Evolutionary conservation across 2,329 filamentous ascomycete genomes (phyloP).

Genomic region (Aspergillus awamori): DNA sequence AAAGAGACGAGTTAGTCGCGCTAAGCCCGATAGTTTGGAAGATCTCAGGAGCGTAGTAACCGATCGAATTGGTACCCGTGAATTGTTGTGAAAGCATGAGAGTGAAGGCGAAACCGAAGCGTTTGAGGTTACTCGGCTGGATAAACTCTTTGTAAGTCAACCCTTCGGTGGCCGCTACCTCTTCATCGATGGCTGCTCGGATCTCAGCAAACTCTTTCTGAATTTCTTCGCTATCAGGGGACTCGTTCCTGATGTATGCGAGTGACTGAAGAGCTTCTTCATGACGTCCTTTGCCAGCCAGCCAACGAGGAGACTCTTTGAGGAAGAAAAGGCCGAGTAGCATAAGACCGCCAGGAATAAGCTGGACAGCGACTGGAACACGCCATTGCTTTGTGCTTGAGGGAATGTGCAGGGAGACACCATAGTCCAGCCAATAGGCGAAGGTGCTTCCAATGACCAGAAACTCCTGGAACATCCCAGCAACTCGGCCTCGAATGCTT

Average conservation of each 20-base stretch:
- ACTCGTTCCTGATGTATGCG: slow-evolving; percentile 41
- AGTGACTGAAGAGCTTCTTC: slow-evolving; percentile 47
- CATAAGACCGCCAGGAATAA: slow-evolving; percentile 55
- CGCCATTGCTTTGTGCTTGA: slow-evolving; percentile 56
- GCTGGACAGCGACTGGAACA: slow-evolving; percentile 56
- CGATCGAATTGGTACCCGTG: slow-evolving; percentile 43
- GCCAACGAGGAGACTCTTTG: slow-evolving; percentile 57
- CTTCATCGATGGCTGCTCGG: slow-evolving; percentile 46
- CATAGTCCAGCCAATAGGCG: slow-evolving; percentile 58
- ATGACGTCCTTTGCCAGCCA: slow-evolving; percentile 55
- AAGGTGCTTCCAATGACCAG: slow-evolving; percentile 50
- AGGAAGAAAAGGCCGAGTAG: slow-evolving; percentile 54
- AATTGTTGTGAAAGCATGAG: slow-evolving; percentile 49
- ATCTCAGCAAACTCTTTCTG: slow-evolving; percentile 44
- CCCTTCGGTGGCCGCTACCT: slow-evolving; percentile 43
- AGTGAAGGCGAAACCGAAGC: slow-evolving; percentile 39
- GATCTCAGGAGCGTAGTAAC: slow-evolving; percentile 45
- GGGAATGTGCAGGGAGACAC: slow-evolving; percentile 50
- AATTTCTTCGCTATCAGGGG: slow-evolving; percentile 29
- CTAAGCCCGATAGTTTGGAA: slow-evolving; percentile 42
- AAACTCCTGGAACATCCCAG: slow-evolving; percentile 43
- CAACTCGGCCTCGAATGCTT: slow-evolving; percentile 37
- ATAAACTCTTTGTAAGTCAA: slow-evolving; percentile 47
- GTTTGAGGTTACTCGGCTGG: slow-evolving; percentile 41
- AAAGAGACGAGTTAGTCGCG: slow-evolving; percentile 37